Evolutionary conservation across 352 stramenopile genomes (phyloP).

Genomic region (Blastocystis sp.): DNA sequence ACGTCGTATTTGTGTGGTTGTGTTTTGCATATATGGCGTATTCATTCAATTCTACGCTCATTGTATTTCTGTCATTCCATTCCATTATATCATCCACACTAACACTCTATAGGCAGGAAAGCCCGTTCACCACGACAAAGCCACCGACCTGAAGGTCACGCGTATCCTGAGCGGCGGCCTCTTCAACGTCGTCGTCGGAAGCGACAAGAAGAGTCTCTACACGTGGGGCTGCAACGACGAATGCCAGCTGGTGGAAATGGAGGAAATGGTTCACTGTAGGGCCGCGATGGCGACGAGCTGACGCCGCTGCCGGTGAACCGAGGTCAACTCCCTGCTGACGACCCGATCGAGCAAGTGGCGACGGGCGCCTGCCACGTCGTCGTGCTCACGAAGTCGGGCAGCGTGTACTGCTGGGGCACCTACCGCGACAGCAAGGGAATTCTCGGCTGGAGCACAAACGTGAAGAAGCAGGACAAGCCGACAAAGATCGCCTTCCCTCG

Average conservation of each 20-base stretch:
- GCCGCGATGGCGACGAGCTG: neutral
- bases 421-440: conserved; percentile 34
- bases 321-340: neutral
- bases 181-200: neutral
- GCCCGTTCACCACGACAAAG: neutral
- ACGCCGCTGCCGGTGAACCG: neutral
- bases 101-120: conserved; percentile 19
- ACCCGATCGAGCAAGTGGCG: neutral
- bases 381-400: neutral
- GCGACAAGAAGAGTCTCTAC: neutral
- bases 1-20: neutral
- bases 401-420: conserved; percentile 31
- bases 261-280: neutral
- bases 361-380: neutral
- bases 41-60: neutral
- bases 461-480: conserved; percentile 8
- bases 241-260: neutral
- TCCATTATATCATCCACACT: neutral
- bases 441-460: neutral
- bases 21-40: neutral
- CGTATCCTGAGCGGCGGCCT: neutral
- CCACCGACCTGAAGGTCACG: neutral
- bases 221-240: conserved; percentile 39
- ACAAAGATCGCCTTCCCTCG: neutral
- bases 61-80: neutral